Percentiles rank a stretch among this genome's conserved stretches.
These are phyloP conservation scores for Claviceps quebecensis DNA, from an alignment of 2,329 filamentous ascomycete species.

Conservation along the genomic window DNA sequence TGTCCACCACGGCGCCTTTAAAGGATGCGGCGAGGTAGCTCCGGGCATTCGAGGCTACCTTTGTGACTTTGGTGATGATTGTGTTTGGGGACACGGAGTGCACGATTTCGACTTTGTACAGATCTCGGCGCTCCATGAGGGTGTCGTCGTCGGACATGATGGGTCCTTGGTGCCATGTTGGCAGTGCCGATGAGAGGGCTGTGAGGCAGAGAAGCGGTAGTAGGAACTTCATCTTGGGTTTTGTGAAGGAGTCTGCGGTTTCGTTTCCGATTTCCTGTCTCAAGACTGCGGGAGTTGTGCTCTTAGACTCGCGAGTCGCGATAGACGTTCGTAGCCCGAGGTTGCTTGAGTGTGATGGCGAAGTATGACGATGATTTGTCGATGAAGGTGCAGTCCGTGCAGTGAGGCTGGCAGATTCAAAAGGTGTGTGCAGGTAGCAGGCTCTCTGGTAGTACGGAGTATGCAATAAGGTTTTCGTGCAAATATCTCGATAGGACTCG, in stretches of 20 bases:
- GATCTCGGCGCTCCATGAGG: constrained; percentile 5
- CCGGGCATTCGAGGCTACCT: constrained; percentile 6
- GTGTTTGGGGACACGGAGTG: background rate
- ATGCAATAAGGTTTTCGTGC: too few relatives aligned
- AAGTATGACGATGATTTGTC: too few relatives aligned
- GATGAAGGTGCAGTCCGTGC: too few relatives aligned
- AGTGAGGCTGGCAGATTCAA: too few relatives aligned
- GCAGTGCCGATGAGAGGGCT: background rate
- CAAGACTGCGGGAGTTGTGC: background rate
- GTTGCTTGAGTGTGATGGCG: too few relatives aligned
- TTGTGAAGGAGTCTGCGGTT: background rate
- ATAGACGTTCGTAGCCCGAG: too few relatives aligned
- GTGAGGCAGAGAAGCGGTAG: constrained; percentile 2
- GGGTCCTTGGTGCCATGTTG: constrained; percentile 3
- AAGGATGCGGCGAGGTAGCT: constrained; percentile 4
- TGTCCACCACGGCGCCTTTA: constrained; percentile 7
- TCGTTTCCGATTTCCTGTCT: background rate
- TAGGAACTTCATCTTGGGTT: background rate
- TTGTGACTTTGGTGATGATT: constrained; percentile 5
- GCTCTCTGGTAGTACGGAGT: too few relatives aligned
- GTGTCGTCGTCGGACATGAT: constrained; percentile 6
- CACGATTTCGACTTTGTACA: constrained; percentile 1
- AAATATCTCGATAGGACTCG: too few relatives aligned
- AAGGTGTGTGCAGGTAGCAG: too few relatives aligned
- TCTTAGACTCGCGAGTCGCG: too few relatives aligned